Evolutionary conservation across 2,329 filamentous ascomycete species (phyloP), one percentile per base, ranked within the genome.

Genomic region (Raffaelea arxii): DNA sequence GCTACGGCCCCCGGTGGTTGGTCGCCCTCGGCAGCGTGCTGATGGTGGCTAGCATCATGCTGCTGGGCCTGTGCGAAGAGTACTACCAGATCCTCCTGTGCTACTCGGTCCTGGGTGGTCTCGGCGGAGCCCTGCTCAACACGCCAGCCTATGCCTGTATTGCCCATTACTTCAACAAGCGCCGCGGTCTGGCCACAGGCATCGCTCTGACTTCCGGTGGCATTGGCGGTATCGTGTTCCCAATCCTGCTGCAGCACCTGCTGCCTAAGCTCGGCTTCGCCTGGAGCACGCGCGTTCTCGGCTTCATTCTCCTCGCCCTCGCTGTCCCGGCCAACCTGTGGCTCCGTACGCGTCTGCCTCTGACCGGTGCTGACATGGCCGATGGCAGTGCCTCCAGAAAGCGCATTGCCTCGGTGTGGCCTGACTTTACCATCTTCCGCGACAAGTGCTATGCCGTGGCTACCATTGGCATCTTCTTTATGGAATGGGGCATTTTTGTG

Each of bases 71-170:
- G 35, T 90, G 83, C 56, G 74, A 74, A 22, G 56, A 76, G 55
- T 90, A 86, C 61, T 91, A 84, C 71, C 85, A 94, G 44, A 91
- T 92, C 59, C 76, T 92, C 60, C 67, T 94, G 19, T 76, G 80
- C 14, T 87, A 90, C 58, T 84, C 84, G 1, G 67, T 92, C 1
- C 62, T 91, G 2, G 80, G 80, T 21, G 87, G 87, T 4, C 56
- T 85, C 1, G 84, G 84, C 12, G 83, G 82, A 2, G 84, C 83
- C 1, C 69, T 91, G 38, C 77, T 92, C 49, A 89, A 89, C 61
- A 88, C 84, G 0, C 86, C 87, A 0, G 78, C 84, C 0, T 75
- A 92, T 52, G 80, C 82, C 12, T 77, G 81, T 21, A 78, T 91
- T 35, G 83, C 83, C 0, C 87, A 94, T 59, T 94, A 79, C 67